These are phyloP conservation scores for Camellia lanceoleosa DNA, from an alignment of 148 eudicot species.

Conservation along the genomic window DNA sequence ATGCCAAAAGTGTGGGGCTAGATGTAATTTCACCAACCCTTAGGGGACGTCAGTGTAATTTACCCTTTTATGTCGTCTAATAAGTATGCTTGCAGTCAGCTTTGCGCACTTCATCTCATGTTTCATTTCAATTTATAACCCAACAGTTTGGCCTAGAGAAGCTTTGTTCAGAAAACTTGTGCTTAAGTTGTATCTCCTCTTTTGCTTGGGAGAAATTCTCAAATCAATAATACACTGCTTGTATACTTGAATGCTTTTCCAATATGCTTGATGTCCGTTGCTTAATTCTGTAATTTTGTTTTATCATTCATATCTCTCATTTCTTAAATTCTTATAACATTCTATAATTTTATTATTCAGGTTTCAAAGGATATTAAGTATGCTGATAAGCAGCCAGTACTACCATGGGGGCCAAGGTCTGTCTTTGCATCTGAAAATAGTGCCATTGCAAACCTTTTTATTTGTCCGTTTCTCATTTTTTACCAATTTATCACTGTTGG, in stretches of 20 bases:
- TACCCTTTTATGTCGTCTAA: not conserved
- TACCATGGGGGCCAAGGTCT: slow-evolving; percentile 97
- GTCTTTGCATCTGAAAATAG: not conserved
- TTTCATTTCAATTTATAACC: not conserved
- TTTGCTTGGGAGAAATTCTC: not conserved
- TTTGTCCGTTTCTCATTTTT: not conserved
- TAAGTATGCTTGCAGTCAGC: not conserved
- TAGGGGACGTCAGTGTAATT: not conserved
- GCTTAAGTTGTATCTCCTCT: not conserved
- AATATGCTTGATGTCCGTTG: not conserved
- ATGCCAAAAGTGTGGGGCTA: too few relatives aligned
- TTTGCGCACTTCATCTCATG: not conserved
- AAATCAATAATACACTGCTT: not conserved
- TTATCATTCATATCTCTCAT: not conserved
- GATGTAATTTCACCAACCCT: too few relatives aligned
- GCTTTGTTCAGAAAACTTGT: not conserved
- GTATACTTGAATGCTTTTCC: not conserved
- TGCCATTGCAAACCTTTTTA: not conserved
- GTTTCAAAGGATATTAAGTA: slow-evolving; percentile 84
- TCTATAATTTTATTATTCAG: slow-evolving; percentile 26
- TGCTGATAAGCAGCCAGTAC: slow-evolving; percentile 83
- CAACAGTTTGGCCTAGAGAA: not conserved
- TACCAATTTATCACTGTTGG: not conserved
- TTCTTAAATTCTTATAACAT: slow-evolving; percentile 3
- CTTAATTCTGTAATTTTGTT: not conserved